Conservation (phyloP, 2,329 filamentous ascomycete genomes). For the Colletotrichum graminicola region DNA sequence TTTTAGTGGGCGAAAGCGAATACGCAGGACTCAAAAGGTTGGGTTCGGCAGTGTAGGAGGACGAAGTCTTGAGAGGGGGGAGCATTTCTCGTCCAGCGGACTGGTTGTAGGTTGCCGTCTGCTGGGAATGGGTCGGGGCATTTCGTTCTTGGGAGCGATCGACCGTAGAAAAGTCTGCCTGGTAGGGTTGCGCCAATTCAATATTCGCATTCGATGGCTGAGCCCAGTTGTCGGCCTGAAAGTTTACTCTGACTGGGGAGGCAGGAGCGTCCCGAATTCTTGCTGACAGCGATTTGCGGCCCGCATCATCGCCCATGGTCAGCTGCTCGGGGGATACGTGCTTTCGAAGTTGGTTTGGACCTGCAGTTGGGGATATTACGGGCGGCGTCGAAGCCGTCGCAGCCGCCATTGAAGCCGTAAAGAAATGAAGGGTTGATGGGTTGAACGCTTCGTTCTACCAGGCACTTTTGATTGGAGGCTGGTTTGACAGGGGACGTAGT, state of each 20-base stretch:
- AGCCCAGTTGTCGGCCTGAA: slow-evolving; percentile 65
- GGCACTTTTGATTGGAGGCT: background rate
- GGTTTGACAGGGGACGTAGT: background rate
- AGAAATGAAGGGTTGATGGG: background rate
- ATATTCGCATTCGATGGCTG: slow-evolving; percentile 66
- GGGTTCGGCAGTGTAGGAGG: slow-evolving; percentile 29
- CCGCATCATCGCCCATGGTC: slow-evolving; percentile 48
- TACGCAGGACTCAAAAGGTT: slow-evolving; percentile 15
- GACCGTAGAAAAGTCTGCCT: slow-evolving; percentile 46
- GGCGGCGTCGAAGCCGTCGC: slow-evolving; percentile 47
- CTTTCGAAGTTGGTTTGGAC: slow-evolving; percentile 46
- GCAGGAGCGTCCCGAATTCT: slow-evolving; percentile 64
- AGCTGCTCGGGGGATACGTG: slow-evolving; percentile 50
- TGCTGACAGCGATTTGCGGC: slow-evolving; percentile 55
- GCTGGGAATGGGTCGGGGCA: slow-evolving; percentile 55
- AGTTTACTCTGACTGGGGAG: slow-evolving; percentile 69
- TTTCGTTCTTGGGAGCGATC: slow-evolving; percentile 48
- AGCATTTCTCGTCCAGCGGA: slow-evolving; percentile 35
- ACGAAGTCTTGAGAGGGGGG: slow-evolving; percentile 34
- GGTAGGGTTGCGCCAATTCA: slow-evolving; percentile 53
- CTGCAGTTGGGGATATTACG: slow-evolving; percentile 48
- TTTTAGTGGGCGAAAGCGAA: slow-evolving; percentile 20
- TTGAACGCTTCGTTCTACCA: slow-evolving; percentile 1
- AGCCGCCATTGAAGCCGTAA: slow-evolving; percentile 35
- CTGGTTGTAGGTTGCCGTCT: slow-evolving; percentile 45